These are phyloP conservation scores for Phytophthora idaei DNA, from an alignment of 352 stramenopile species.

Conservation along the genomic window DNA sequence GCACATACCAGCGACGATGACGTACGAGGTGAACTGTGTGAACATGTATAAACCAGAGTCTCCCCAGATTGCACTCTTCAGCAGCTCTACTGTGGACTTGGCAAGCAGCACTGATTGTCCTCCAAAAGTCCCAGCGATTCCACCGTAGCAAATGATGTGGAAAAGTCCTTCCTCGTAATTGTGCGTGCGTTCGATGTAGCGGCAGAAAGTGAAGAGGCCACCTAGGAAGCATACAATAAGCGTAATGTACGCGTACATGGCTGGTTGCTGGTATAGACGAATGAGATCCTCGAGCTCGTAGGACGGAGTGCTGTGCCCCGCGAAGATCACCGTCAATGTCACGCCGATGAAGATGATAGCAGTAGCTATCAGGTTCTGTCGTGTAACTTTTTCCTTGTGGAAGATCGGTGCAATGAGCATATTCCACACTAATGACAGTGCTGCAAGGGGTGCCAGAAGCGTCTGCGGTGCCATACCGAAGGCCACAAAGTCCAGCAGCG, in stretches of 20 bases:
- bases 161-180: constrained; percentile 69
- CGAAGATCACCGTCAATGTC: constrained; percentile 90
- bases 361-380: constrained; percentile 81
- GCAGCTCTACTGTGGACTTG: constrained; percentile 89
- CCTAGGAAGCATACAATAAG: constrained; percentile 73
- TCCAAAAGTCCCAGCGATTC: constrained; percentile 89
- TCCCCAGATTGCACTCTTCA: constrained; percentile 92
- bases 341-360: constrained; percentile 90
- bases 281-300: constrained; percentile 90
- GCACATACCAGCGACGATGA: constrained; percentile 73
- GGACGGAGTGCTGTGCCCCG: constrained; percentile 80
- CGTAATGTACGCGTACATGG: constrained; percentile 88
- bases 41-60: constrained; percentile 78
- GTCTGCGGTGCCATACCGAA: constrained; percentile 93
- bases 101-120: constrained; percentile 89
- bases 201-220: constrained; percentile 60
- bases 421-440: constrained; percentile 92
- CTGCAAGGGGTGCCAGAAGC: constrained; percentile 87
- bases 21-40: constrained; percentile 75
- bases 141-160: constrained; percentile 89
- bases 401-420: constrained; percentile 92
- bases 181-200: constrained; percentile 80
- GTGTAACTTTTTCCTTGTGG: constrained; percentile 89
- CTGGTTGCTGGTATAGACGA: constrained; percentile 73
- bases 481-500: constrained; percentile 90